Percentiles rank a stretch among this genome's conserved stretches.
Conservation (phyloP, 345 rosid genomes). For the Acer saccharum region DNA sequence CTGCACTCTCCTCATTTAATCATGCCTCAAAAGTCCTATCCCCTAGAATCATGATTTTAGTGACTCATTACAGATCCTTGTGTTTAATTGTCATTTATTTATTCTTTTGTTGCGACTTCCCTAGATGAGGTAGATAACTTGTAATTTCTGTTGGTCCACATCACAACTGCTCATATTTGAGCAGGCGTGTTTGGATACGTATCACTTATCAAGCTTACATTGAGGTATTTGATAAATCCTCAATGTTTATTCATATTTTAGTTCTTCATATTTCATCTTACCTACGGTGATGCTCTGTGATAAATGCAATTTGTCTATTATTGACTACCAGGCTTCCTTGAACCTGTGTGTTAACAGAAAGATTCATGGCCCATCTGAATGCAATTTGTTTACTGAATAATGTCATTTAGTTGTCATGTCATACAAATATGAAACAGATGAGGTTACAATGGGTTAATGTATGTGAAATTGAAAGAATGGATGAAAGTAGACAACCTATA, state of each 20-base stretch:
- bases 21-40: background rate
- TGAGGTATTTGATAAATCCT: background rate
- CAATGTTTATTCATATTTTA: background rate
- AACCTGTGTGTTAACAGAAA: background rate
- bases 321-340: background rate
- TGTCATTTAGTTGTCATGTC: background rate
- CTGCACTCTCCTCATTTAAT: background rate
- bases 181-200: background rate
- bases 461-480: background rate
- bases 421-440: background rate
- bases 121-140: background rate
- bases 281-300: background rate
- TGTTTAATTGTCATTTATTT: background rate
- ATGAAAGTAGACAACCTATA: background rate
- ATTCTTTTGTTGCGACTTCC: background rate
- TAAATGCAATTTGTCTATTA: background rate
- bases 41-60: background rate
- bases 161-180: background rate
- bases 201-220: background rate
- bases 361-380: background rate
- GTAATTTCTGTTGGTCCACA: background rate
- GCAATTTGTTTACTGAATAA: background rate
- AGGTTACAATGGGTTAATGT: background rate
- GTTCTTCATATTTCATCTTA: background rate
- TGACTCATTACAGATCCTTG: background rate